These are phyloP conservation scores for Pecoramyces ruminantium DNA, from an alignment of 192 early-diverging fungal genomes.

Conservation along the genomic window DNA sequence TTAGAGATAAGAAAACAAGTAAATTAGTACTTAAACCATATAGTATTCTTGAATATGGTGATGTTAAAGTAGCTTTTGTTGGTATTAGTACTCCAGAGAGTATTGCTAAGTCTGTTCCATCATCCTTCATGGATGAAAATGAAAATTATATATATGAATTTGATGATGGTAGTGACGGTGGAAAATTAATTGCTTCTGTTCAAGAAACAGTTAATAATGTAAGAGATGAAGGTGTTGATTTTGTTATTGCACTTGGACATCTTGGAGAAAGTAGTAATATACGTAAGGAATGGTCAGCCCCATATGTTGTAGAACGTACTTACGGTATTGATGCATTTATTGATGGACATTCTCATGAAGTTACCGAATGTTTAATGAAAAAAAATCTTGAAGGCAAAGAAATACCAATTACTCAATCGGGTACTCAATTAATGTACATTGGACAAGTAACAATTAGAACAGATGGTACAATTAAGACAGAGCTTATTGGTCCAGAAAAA, in stretches of 20 bases:
- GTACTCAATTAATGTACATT: not conserved
- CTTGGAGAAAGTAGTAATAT: not conserved
- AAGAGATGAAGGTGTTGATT: not conserved
- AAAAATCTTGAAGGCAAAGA: not conserved
- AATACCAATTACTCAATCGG: not conserved
- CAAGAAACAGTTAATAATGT: not conserved
- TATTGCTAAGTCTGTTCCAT: not conserved
- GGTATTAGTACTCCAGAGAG: not conserved
- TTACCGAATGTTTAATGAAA: not conserved
- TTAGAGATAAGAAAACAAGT: not conserved
- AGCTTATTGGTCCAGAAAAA: not conserved
- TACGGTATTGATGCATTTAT: not conserved
- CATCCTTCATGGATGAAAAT: not conserved
- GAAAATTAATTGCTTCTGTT: not conserved
- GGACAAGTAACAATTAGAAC: not conserved
- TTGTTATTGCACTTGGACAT: not conserved
- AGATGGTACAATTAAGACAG: not conserved
- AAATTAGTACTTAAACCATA: not conserved
- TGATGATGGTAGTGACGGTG: not conserved
- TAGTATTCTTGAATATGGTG: not conserved
- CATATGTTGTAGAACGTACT: not conserved
- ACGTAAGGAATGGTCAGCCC: not conserved
- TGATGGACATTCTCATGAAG: not conserved
- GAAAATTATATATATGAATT: not conserved
- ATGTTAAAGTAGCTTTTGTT: not conserved